These are phyloP conservation scores for Talaromyces sp. DNA, from an alignment of 2,329 filamentous ascomycete species.

Conservation along the genomic window DNA sequence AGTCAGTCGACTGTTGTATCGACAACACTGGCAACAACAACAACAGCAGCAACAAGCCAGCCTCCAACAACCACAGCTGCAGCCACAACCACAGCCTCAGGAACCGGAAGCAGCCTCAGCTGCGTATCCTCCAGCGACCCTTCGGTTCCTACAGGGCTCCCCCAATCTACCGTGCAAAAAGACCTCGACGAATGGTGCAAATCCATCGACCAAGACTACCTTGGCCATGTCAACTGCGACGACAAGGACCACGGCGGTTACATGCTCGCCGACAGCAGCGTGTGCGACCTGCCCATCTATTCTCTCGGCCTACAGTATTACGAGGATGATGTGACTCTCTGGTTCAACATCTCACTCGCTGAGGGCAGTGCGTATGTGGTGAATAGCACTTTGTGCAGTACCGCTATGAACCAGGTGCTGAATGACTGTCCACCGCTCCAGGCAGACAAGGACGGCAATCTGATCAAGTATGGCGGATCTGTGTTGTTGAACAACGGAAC, in stretches of 20 bases:
- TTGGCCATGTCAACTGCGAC: background rate
- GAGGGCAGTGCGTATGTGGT: background rate
- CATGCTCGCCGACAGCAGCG: background rate
- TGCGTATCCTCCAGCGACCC: background rate
- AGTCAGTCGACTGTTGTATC: background rate
- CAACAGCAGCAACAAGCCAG: background rate
- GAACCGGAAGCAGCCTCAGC: background rate
- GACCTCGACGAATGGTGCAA: background rate
- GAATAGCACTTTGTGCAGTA: background rate
- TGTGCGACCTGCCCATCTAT: background rate
- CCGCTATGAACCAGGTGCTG: background rate
- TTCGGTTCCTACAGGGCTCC: background rate
- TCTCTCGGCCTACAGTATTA: background rate
- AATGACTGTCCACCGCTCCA: background rate
- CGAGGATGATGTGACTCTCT: background rate
- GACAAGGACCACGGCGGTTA: background rate
- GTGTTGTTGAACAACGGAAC: background rate
- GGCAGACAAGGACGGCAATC: background rate
- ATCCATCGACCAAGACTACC: background rate
- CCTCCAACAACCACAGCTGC: background rate
- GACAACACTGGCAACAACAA: background rate
- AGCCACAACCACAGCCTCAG: background rate
- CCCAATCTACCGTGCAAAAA: background rate
- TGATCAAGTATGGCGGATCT: background rate
- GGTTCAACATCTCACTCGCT: background rate